Percentiles rank a stretch among this genome's conserved stretches.
These are phyloP conservation scores for Ogataea neopini DNA, from an alignment of 805 yeast species.

Conservation along the genomic window DNA sequence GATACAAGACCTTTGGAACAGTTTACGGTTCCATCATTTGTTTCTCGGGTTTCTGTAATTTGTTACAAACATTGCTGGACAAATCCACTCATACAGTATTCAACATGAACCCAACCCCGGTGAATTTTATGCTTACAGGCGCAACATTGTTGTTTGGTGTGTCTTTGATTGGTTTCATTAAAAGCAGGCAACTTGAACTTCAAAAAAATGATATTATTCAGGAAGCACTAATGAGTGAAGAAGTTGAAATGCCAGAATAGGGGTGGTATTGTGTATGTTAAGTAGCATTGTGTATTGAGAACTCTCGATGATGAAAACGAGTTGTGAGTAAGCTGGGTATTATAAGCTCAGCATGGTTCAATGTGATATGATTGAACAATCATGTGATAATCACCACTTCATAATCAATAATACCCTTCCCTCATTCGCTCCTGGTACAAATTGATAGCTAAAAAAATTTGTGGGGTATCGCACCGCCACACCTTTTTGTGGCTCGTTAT, in stretches of 20 bases:
- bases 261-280: too few relatives aligned
- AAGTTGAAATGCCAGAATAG: conserved; percentile 42
- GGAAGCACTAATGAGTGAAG: conserved; percentile 65
- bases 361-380: too few relatives aligned
- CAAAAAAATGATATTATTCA: conserved; percentile 54
- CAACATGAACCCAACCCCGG: conserved; percentile 76
- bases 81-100: conserved; percentile 65
- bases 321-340: too few relatives aligned
- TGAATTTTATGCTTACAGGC: conserved; percentile 56
- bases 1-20: conserved; percentile 88
- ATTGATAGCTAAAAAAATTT: neutral
- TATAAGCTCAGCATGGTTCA: too few relatives aligned
- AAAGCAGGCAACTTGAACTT: conserved; percentile 41
- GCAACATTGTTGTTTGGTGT: conserved; percentile 56
- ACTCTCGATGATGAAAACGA: too few relatives aligned
- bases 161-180: conserved; percentile 45
- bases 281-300: too few relatives aligned
- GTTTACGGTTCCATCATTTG: conserved; percentile 86
- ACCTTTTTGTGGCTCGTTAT: conserved; percentile 18
- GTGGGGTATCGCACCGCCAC: conserved; percentile 4
- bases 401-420: too few relatives aligned
- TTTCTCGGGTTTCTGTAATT: conserved; percentile 77
- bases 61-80: conserved; percentile 71
- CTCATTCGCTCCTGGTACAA: too few relatives aligned
- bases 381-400: too few relatives aligned